A percentile compares a stretch with the other conserved stretches of the same genome.
Conservation (phyloP, 345 rosid species). For the Mangifera indica region DNA sequence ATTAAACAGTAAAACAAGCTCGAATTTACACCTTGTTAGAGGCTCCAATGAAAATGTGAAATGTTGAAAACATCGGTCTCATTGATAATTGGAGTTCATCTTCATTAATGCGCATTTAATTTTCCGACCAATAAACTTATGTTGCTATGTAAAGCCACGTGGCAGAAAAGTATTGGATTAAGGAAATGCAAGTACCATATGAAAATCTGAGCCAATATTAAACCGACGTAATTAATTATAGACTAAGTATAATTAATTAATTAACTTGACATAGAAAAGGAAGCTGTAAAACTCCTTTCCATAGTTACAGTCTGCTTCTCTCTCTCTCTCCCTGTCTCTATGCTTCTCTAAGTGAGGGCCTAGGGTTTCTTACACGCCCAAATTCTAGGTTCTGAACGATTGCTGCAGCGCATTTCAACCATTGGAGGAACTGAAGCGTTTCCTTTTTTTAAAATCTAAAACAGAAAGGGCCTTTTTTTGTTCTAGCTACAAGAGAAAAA, state of each 20-base stretch:
- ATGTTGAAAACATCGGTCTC: not conserved
- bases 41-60: not conserved
- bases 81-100: not conserved
- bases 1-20: no score
- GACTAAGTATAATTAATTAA: not conserved
- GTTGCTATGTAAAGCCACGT: not conserved
- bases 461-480: not conserved
- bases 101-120: no score
- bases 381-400: slow-evolving; percentile 7
- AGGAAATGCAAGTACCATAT: not conserved
- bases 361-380: slow-evolving; percentile 34
- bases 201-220: not conserved
- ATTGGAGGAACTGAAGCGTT: slow-evolving; percentile 3
- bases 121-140: no score
- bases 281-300: slow-evolving; percentile 11
- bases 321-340: not conserved
- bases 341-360: slow-evolving; percentile 16
- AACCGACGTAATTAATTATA: not conserved
- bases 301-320: not conserved
- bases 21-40: no score
- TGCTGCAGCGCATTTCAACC: slow-evolving; percentile 2
- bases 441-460: not conserved
- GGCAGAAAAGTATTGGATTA: not conserved
- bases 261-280: not conserved
- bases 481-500: not conserved